Evolutionary conservation across 2,329 filamentous ascomycete species (phyloP).

Genomic region (Blumeriella jaapii): DNA sequence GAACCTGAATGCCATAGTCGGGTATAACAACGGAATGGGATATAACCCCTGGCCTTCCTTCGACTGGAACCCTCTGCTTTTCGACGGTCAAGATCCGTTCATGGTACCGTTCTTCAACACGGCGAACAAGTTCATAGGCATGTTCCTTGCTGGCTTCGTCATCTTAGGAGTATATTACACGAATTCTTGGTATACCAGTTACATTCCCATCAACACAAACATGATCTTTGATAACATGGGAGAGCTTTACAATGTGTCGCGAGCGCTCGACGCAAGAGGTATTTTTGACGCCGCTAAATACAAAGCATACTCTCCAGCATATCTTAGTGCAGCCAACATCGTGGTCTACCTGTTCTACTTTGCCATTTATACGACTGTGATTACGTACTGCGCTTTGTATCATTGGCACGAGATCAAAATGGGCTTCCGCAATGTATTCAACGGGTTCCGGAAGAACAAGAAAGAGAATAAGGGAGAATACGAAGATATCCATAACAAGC

Average conservation of each 20-base stretch:
- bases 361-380: slow-evolving; percentile 59
- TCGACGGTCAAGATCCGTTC: slow-evolving; percentile 37
- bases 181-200: slow-evolving; percentile 51
- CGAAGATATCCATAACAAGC: slow-evolving; percentile 36
- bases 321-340: slow-evolving; percentile 60
- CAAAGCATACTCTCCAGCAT: slow-evolving; percentile 54
- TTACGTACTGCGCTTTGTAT: slow-evolving; percentile 55
- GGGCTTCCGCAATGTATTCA: slow-evolving; percentile 27
- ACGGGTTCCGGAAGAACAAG: slow-evolving; percentile 33
- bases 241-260: slow-evolving; percentile 47
- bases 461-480: slow-evolving; percentile 19
- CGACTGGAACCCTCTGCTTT: slow-evolving; percentile 32
- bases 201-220: slow-evolving; percentile 57
- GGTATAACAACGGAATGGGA: slow-evolving; percentile 31
- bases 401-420: slow-evolving; percentile 54
- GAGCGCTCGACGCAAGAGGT: slow-evolving; percentile 42
- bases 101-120: slow-evolving; percentile 68
- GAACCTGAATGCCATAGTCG: slow-evolving; percentile 29
- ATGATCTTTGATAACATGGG: slow-evolving; percentile 64
- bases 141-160: slow-evolving; percentile 25
- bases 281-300: slow-evolving; percentile 38
- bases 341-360: slow-evolving; percentile 58
- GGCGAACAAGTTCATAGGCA: slow-evolving; percentile 57
- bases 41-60: slow-evolving; percentile 33
- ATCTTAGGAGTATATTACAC: slow-evolving; percentile 45